A percentile compares a stretch with the other conserved stretches of the same genome.
phyloP scores from a whole-genome alignment of 441 rosid species.

The Mallotus japonicus region DNA sequence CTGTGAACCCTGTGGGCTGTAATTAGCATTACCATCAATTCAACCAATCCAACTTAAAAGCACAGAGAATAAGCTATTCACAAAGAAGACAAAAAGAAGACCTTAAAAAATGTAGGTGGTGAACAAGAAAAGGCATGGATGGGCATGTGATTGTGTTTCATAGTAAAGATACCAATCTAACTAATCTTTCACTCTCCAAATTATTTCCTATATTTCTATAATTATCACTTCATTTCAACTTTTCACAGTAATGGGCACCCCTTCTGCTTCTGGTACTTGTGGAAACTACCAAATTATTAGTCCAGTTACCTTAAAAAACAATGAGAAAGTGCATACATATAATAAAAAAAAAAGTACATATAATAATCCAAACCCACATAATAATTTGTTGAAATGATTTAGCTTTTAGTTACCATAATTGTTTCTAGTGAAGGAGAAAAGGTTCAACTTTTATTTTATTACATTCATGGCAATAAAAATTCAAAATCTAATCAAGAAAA shows the following conservation, averaged over 20 bases:
- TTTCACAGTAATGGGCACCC: slow-evolving; percentile 21
- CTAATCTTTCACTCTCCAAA: not conserved
- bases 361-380: slow-evolving; percentile 30
- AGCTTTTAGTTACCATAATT: slow-evolving; percentile 28
- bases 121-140: slow-evolving; percentile 26
- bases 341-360: slow-evolving; percentile 3
- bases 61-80: slow-evolving; percentile 26
- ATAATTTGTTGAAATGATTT: slow-evolving; percentile 31
- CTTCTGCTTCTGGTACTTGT: slow-evolving; percentile 42
- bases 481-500: not conserved
- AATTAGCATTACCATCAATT: slow-evolving; percentile 28
- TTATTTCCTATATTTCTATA: not conserved
- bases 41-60: slow-evolving; percentile 27
- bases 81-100: slow-evolving; percentile 39
- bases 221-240: slow-evolving; percentile 24
- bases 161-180: slow-evolving; percentile 8
- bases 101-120: slow-evolving; percentile 18
- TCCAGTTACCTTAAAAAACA: slow-evolving; percentile 21
- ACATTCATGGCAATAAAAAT: slow-evolving; percentile 7
- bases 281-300: slow-evolving; percentile 34
- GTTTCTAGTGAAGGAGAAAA: slow-evolving; percentile 26
- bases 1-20: slow-evolving; percentile 14
- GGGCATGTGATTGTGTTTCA: slow-evolving; percentile 41
- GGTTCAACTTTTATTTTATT: not conserved
- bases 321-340: not conserved